Evolutionary conservation across 2,329 filamentous ascomycete genomes (phyloP), one percentile per base, ranked within the genome.

Genomic region (Diaporthe ampelina): DNA sequence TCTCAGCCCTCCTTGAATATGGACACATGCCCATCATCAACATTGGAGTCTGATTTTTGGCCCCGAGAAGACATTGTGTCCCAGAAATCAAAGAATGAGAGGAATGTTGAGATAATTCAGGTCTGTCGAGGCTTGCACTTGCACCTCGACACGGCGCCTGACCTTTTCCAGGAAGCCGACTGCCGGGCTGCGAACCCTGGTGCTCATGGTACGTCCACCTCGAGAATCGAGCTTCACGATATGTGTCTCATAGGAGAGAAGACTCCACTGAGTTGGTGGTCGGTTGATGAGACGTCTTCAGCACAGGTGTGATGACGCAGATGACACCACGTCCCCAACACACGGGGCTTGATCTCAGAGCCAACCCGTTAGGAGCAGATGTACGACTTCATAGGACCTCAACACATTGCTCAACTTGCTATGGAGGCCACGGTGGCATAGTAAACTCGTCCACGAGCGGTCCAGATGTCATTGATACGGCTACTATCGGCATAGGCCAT

Each of bases 401-500:
- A 40, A 67, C 45, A 52, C 45, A 17, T 52, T 24, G 21, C 61
- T 35, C 43, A 50, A 19, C 29, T 52, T 24, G 29, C 45, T 35
- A 52, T 13, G 29, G 19, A 19, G 29, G 61, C 29, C 11, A 67
- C 29, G 21, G 10, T 37, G 9, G 11, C n/a, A 11, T 35, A 9
- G n/a, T 15, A 8, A 37, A 11, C 13, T 21, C 21, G 29, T 67
- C 61, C 5, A 52, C n/a, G n/a, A 29, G n/a, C 13, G 40, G 15
- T 17, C 24, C n/a, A 29, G n/a, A 8, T 13, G 15, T 17, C 24
- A 15, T 52, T 54, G 32, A 29, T 13, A 68, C 48, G 63, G 63
- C 63, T 67, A 68, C 63, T 54, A 19, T 68, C 63, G 63, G 63
- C 45, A 68, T 54, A 40, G 63, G 32, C 48, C 48, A 24, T 5